Percentiles rank a stretch among this genome's conserved stretches.
These are phyloP conservation scores for Scopulariopsis brevicaulis DNA, from an alignment of 2,329 filamentous ascomycete genomes.

Conservation along the genomic window DNA sequence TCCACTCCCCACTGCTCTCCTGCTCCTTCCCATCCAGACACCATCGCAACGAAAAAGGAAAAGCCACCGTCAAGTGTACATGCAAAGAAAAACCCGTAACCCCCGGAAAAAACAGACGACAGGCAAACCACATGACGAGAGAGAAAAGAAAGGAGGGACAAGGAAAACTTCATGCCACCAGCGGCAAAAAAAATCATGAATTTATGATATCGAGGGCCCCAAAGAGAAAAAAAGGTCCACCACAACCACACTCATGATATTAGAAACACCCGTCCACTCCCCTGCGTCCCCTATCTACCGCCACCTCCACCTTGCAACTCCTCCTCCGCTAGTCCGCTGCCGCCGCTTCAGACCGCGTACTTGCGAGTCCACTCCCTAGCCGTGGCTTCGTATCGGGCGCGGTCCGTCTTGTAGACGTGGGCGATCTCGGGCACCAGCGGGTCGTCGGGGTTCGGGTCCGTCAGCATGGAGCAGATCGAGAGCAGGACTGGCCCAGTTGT, in stretches of 20 bases:
- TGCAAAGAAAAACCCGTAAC: neutral
- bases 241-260: neutral
- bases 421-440: constrained; percentile 97
- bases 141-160: neutral
- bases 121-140: neutral
- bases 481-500: constrained; percentile 59
- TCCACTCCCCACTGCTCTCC: neutral
- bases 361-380: constrained; percentile 98
- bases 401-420: constrained; percentile 99
- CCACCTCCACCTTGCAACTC: neutral
- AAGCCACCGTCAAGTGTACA: neutral
- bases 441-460: constrained; percentile 98
- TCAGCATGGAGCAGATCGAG: constrained; percentile 99
- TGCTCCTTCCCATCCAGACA: too few relatives aligned
- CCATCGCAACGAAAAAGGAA: neutral
- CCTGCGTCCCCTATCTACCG: neutral
- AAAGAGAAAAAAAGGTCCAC: neutral
- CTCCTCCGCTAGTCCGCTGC: neutral
- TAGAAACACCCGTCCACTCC: constrained; percentile 5
- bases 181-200: neutral
- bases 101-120: neutral
- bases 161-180: neutral
- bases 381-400: constrained; percentile 88
- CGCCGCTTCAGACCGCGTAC: constrained; percentile 70
- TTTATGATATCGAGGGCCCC: constrained; percentile 2